Base-by-base conservation (phyloP, 768 basidiomycete species). In the Megacollybia marginata region DNA sequence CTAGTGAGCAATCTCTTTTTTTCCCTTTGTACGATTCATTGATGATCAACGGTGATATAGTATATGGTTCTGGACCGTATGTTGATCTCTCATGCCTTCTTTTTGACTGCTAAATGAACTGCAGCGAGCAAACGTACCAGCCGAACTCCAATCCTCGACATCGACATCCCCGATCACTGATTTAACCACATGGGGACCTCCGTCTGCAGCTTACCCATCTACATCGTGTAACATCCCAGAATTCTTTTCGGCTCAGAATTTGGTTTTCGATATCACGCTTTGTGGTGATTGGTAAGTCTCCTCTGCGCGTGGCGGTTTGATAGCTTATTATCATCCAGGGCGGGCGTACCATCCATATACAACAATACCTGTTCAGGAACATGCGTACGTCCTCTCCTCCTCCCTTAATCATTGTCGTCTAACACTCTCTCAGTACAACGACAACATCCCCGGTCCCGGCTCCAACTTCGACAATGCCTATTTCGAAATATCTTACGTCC, bases 231-330 rank as follows among this genome's bases (percentile, higher is more conserved):
- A 76, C 50, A 75, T 79, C 40, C 52, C 66, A 7, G 46, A 69
- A 35, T 72, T 63, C 58, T 78, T 79, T 57, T 63, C 67, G 4
- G 62, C 70, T 16, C 80, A 82, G 57, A 68, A 74, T 44, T 57
- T 81, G 2, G 71, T 80, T 5, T 50, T 83, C 48, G 73, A 81
- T 52, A 82, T 80, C 48, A 73, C 71, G 6, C 69, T 82, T 16
- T 77, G 81, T 61, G 72, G 79, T 52, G 53, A 62, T 43, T 79
- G 75, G 73, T 74, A 51, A 44, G 69, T 54, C 15, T 5, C 35
- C 23, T 6, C 23, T 28, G n/a, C 23, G 23, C 6, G 23, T 28
- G 23, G 4, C 23, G 23, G 2, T 28, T 28, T 28, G n/a, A 44
- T 18, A n/a, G 32, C 32, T 33, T 15, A 38, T 28, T 12, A 28